Percentiles rank a stretch among this genome's conserved stretches.
Conservation (phyloP, 208 protist genomes). For the Wallacemonas sp. region DNA sequence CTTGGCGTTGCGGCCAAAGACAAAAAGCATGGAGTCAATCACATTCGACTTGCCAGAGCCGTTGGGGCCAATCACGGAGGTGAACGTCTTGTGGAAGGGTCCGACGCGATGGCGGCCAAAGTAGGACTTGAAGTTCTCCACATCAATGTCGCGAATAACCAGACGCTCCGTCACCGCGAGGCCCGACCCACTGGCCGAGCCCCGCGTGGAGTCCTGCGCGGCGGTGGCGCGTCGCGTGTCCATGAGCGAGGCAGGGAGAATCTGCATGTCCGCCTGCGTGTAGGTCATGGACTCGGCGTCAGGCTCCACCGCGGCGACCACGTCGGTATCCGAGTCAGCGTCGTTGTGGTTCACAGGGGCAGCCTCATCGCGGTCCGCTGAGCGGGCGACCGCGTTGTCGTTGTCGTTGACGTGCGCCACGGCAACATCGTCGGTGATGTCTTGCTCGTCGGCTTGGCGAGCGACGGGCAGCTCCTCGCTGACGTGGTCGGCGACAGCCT, state of each 20-base stretch:
- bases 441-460: too few species aligned
- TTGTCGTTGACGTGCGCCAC: too few species aligned
- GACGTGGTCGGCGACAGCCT: too few species aligned
- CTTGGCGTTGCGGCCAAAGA: conserved; percentile 99
- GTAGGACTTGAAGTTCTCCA: conserved; percentile 99
- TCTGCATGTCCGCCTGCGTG: conserved; percentile 17
- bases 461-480: too few species aligned
- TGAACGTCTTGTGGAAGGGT: conserved; percentile 99
- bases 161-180: conserved; percentile 49
- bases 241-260: conserved; percentile 11
- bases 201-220: neutral
- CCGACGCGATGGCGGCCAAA: conserved; percentile 97
- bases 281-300: conserved; percentile 4
- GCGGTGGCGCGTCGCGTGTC: neutral
- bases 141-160: conserved; percentile 97
- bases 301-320: neutral
- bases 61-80: conserved; percentile 99
- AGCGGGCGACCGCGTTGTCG: neutral
- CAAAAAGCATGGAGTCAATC: conserved; percentile 99
- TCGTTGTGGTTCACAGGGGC: too few species aligned
- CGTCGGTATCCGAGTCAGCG: neutral
- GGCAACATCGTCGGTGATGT: too few species aligned
- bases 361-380: neutral
- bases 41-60: conserved; percentile 99
- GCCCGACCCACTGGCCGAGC: neutral